phyloP scores from a whole-genome alignment of 192 early-diverging fungal species.

The Coemansia sp. region DNA sequence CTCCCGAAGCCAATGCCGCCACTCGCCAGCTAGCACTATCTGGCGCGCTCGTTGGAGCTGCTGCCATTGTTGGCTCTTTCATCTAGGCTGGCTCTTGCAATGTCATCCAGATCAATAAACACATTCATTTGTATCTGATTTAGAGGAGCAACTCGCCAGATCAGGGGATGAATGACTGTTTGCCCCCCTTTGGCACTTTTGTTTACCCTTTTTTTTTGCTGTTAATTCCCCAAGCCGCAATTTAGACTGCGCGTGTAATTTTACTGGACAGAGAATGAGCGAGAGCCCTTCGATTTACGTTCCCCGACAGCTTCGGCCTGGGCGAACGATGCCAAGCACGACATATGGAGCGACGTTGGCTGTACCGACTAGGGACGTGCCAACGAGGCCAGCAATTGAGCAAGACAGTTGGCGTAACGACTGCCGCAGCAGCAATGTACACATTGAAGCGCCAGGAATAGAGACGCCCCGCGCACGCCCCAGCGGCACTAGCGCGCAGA shows the following conservation, averaged over 20 bases:
- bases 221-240: too few species aligned
- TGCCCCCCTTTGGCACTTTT: background rate
- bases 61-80: conserved; percentile 35
- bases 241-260: background rate
- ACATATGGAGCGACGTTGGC: background rate
- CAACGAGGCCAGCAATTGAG: background rate
- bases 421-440: background rate
- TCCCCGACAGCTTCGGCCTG: conserved; percentile 41
- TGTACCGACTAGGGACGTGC: background rate
- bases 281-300: conserved; percentile 47
- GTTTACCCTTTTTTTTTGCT: too few species aligned
- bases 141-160: too few species aligned
- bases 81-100: conserved; percentile 13
- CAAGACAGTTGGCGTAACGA: background rate
- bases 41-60: conserved; percentile 42
- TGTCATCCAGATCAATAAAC: background rate
- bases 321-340: background rate
- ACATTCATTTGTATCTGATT: too few species aligned
- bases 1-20: conserved; percentile 38
- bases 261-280: conserved; percentile 17
- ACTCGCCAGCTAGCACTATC: conserved; percentile 46
- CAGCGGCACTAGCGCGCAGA: background rate
- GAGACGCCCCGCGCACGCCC: background rate
- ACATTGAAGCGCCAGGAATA: background rate
- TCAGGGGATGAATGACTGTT: too few species aligned